Evolutionary conservation across 2,329 filamentous ascomycete species (phyloP).

Genomic region (Xenoacremonium recifei): DNA sequence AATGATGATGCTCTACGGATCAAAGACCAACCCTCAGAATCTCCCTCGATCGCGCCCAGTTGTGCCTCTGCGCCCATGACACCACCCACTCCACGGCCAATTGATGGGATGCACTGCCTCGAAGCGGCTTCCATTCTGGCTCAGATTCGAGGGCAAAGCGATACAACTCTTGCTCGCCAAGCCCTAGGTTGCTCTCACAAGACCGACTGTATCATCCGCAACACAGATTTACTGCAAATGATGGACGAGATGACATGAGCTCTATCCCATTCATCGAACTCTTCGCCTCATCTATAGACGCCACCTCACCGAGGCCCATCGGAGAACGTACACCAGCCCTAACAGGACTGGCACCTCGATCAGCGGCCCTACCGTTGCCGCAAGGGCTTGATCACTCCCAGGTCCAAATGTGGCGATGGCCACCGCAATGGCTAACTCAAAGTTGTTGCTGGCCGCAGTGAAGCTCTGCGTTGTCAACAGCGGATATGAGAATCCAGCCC

Average conservation of each 20-base stretch:
- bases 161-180: conserved; percentile 24
- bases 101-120: conserved; percentile 24
- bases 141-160: conserved; percentile 35
- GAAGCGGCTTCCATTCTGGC: conserved; percentile 34
- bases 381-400: conserved; percentile 75
- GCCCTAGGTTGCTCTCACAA: conserved; percentile 27
- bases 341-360: conserved; percentile 85
- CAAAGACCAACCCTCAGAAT: background rate
- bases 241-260: conserved; percentile 29
- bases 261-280: background rate
- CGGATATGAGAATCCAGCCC: conserved; percentile 72
- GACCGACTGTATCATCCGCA: conserved; percentile 32
- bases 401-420: conserved; percentile 79
- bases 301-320: conserved; percentile 54
- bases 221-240: conserved; percentile 32
- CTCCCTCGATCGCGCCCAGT: background rate
- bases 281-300: background rate
- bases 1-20: background rate
- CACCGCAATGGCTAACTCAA: conserved; percentile 87
- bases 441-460: conserved; percentile 89
- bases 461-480: conserved; percentile 77
- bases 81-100: conserved; percentile 4
- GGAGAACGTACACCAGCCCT: conserved; percentile 72
- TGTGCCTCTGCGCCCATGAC: background rate
- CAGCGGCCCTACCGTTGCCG: conserved; percentile 78